Evolutionary conservation across 1,139 yeast genomes (phyloP).

Genomic region (Saccharomyces hybrid): DNA sequence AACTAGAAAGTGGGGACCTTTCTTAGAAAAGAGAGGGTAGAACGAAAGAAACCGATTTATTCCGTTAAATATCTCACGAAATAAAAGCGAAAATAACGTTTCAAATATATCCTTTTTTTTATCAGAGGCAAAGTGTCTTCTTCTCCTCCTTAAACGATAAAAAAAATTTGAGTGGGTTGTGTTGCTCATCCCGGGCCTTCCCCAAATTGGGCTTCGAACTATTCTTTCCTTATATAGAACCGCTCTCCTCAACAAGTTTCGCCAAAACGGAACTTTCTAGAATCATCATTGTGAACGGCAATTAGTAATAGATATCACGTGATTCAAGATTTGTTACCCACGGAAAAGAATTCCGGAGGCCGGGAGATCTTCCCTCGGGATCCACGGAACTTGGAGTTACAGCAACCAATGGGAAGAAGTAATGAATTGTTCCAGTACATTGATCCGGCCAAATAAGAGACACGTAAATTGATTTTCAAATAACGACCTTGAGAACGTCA

Average conservation of each 20-base stretch:
- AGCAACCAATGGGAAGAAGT: not conserved
- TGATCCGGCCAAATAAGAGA: too few species aligned
- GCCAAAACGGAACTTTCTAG: not conserved
- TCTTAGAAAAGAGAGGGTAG: not conserved
- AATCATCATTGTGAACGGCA: not conserved
- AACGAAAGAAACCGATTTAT: not conserved
- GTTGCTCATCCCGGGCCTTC: not conserved
- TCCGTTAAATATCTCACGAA: not conserved
- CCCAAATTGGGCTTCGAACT: not conserved
- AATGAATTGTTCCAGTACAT: too few species aligned
- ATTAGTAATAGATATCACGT: not conserved
- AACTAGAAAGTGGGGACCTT: not conserved
- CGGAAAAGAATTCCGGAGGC: not conserved
- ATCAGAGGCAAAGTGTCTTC: not conserved
- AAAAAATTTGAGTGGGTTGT: not conserved
- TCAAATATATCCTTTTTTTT: not conserved
- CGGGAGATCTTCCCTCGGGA: not conserved
- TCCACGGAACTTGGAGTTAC: not conserved
- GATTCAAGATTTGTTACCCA: not conserved
- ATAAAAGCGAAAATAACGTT: not conserved
- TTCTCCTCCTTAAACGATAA: not conserved
- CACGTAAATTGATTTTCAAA: too few species aligned
- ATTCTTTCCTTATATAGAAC: not conserved
- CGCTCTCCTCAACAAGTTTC: conserved; percentile 1
- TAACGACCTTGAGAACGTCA: too few species aligned